These are phyloP conservation scores for Paspalum vaginatum DNA, from an alignment of 176 grass and related monocot species.

Conservation along the genomic window DNA sequence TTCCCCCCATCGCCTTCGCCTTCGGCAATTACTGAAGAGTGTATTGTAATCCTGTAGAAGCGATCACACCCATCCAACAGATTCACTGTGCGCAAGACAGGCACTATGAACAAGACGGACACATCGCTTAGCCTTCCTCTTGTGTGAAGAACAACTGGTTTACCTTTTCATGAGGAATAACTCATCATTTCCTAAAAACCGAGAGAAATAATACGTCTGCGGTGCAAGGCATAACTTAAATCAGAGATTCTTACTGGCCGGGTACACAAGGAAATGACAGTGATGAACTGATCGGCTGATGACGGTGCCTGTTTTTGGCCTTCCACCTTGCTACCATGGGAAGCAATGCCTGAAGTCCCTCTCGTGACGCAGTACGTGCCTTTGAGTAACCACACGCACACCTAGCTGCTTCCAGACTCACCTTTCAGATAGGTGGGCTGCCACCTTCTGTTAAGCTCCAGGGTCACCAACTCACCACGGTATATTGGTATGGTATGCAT, in stretches of 20 bases:
- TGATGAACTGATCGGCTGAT: slow-evolving; percentile 14
- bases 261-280: not conserved
- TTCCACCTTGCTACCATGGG: slow-evolving; percentile 22
- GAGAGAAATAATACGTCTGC: slow-evolving; percentile 8
- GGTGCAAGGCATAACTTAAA: slow-evolving; percentile 2
- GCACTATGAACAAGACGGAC: not conserved
- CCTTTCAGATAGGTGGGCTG: slow-evolving; percentile 36
- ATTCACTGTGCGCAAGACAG: not conserved
- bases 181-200: not conserved
- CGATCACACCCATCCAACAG: not conserved
- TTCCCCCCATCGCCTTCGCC: not conserved
- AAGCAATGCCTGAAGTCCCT: slow-evolving; percentile 15
- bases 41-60: not conserved
- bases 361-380: not conserved
- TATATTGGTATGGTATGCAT: not conserved
- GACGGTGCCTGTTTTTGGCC: slow-evolving; percentile 1
- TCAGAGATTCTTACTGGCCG: not conserved
- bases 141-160: not conserved
- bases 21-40: not conserved
- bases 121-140: not conserved
- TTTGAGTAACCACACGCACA: slow-evolving; percentile 1
- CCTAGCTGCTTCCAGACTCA: slow-evolving; percentile 8
- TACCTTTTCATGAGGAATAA: slow-evolving; percentile 6
- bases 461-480: not conserved
- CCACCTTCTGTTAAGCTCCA: slow-evolving; percentile 39